A percentile compares a stretch with the other conserved stretches of the same genome.
Evolutionary conservation across 257 asterid genomes (phyloP).

Genomic region (Capsicum pubescens): DNA sequence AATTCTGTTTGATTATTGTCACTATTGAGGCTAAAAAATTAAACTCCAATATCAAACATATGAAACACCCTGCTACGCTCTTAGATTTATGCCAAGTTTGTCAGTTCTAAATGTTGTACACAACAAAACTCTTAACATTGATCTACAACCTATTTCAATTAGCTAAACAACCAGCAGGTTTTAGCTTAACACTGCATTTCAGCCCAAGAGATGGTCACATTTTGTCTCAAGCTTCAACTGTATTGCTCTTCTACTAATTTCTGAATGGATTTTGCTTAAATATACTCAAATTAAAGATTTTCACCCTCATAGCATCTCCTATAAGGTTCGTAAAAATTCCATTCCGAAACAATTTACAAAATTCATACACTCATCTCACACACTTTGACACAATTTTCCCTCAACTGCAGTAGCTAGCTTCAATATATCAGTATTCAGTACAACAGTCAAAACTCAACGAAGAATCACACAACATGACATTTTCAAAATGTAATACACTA

Average conservation of each 20-base stretch:
- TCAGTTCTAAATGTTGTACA: background rate
- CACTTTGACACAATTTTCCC: background rate
- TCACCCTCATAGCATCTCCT: background rate
- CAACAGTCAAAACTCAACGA: background rate
- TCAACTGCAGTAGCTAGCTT: background rate
- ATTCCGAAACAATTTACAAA: background rate
- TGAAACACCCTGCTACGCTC: background rate
- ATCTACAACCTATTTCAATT: background rate
- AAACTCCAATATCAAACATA: background rate
- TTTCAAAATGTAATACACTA: background rate
- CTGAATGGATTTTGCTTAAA: background rate
- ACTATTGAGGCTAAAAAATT: background rate
- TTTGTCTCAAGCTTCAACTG: background rate
- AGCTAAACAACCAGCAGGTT: background rate
- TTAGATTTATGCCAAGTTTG: background rate
- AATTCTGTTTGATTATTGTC: background rate
- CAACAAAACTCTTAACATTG: background rate
- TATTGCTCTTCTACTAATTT: background rate
- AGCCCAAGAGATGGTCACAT: background rate
- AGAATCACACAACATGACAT: background rate
- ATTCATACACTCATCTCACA: conserved; percentile 15
- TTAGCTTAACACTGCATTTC: background rate
- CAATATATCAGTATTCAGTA: background rate
- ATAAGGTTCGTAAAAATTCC: background rate
- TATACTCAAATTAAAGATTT: background rate